Percentiles rank a stretch among this genome's conserved stretches.
phyloP scores from a whole-genome alignment of 768 basidiomycete species.

The Pleurotus pulmonarius region DNA sequence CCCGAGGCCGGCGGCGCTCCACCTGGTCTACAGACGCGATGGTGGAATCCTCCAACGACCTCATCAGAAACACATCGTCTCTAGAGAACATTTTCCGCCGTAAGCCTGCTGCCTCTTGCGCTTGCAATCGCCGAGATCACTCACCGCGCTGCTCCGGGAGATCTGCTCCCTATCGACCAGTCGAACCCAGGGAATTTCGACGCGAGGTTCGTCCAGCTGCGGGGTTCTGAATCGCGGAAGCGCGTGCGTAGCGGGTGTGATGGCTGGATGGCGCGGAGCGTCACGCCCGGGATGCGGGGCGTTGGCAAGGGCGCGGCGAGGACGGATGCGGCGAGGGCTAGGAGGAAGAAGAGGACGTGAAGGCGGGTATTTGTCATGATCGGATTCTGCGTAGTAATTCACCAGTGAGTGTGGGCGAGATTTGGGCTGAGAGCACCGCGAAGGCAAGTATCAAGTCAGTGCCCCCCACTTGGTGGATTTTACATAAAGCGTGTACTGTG shows the following conservation, averaged over 20 bases:
- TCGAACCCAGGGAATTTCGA: slow-evolving; percentile 1
- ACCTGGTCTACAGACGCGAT: slow-evolving; percentile 1
- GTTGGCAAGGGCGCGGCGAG: not conserved
- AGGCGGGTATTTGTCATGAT: not conserved
- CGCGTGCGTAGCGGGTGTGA: too few relatives aligned
- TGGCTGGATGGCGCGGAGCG: not conserved
- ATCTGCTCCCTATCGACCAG: not conserved
- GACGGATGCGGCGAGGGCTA: not conserved
- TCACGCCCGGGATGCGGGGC: not conserved
- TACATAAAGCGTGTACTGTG: too few relatives aligned
- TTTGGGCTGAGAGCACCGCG: too few relatives aligned
- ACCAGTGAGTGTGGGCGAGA: too few relatives aligned
- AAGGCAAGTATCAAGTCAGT: too few relatives aligned
- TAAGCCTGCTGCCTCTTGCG: too few relatives aligned
- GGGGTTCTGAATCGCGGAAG: not conserved
- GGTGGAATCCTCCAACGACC: slow-evolving; percentile 4
- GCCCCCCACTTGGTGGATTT: too few relatives aligned
- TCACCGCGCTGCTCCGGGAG: not conserved
- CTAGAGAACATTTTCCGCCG: not conserved
- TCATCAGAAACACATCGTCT: slow-evolving; percentile 2
- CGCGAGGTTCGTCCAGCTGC: not conserved
- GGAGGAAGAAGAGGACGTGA: not conserved
- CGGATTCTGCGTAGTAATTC: too few relatives aligned
- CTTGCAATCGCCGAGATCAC: not conserved
- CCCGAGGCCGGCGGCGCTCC: not conserved